Evolutionary conservation across 78 protist genomes (phyloP), one percentile per base, ranked within the genome.

Genomic region (Diacronema lutheri): DNA sequence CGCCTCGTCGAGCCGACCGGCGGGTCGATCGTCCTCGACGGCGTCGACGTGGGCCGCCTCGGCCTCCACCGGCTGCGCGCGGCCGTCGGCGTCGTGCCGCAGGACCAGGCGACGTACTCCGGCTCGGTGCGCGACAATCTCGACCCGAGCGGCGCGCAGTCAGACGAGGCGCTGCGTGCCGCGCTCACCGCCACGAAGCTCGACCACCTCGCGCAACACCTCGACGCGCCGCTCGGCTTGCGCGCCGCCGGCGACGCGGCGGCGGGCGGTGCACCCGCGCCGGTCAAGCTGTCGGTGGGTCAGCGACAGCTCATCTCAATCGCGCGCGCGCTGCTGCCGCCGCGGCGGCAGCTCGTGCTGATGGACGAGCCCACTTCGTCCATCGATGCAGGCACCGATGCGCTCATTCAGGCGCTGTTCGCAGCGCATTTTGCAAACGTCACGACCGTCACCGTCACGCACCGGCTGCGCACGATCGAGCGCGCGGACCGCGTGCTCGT

Each of bases 331-430:
- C 11, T 85, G 33, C 74, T 85, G 26, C 37, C 19, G 11, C 9
- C 11, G 46, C 58, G 58, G 5, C 10, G 64, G 31, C 5, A 31
- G 25, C 50, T 85, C 69, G 10, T 85, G 21, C 1, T 35, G 44
- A 5, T 84, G 25, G 88, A 84, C 80, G 88, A 84, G 64, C 86
- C 88, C 37, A 79, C 84, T 10, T 11, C 83, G n/a, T 25, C 72
- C 2, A 61, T 86, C 33, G 89, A 86, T 46, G 37, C 57, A 9
- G 73, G 76, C n/a, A 81, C 86, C 11, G 90, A 81, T 16, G 55
- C 65, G 12, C 56, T 29, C 41, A 56, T 86, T 25, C 88, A 84
- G 71, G 38, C n/a, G 35, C 69, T 41, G 25, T 25, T 87, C 35
- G 41, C 60, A 12, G 0, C 55, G 19, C 44, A 13, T 16, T 77